Percentiles rank a stretch among this genome's conserved stretches.
phyloP scores from a whole-genome alignment of 306 rosid genomes.

The Fragaria nilgerrensis region DNA sequence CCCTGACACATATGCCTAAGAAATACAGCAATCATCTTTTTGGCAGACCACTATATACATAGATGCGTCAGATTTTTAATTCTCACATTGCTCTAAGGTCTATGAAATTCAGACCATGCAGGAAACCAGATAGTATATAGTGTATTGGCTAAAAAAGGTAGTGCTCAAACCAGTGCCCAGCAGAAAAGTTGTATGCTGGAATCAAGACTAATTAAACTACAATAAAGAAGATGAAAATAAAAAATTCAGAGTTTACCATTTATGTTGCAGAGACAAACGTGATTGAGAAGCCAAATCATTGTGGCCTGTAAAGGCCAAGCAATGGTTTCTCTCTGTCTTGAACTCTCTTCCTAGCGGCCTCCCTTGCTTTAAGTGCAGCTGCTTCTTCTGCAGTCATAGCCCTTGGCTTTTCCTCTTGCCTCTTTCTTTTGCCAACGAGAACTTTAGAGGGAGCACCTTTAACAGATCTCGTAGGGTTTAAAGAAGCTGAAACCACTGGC shows the following conservation, averaged over 20 bases:
- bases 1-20: background rate
- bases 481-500: constrained; percentile 50
- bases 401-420: constrained; percentile 60
- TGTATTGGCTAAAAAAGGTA: background rate
- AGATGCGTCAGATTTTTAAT: background rate
- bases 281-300: constrained; percentile 34
- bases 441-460: constrained; percentile 78
- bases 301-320: constrained; percentile 81
- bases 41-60: background rate
- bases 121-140: background rate
- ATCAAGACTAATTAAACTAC: constrained; percentile 4
- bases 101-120: background rate
- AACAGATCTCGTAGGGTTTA: constrained; percentile 62
- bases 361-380: constrained; percentile 91
- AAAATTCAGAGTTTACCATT: constrained; percentile 21
- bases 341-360: constrained; percentile 96
- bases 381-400: constrained; percentile 71
- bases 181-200: constrained; percentile 7
- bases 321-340: constrained; percentile 84
- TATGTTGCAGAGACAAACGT: constrained; percentile 10
- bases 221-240: background rate
- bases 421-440: constrained; percentile 84
- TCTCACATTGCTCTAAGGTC: background rate
- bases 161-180: constrained; percentile 6
- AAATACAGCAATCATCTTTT: background rate